Percentiles rank a stretch among this genome's conserved stretches.
Conservation (phyloP, 164 flowering plant genomes). For the Magnolia kwangsiensis region DNA sequence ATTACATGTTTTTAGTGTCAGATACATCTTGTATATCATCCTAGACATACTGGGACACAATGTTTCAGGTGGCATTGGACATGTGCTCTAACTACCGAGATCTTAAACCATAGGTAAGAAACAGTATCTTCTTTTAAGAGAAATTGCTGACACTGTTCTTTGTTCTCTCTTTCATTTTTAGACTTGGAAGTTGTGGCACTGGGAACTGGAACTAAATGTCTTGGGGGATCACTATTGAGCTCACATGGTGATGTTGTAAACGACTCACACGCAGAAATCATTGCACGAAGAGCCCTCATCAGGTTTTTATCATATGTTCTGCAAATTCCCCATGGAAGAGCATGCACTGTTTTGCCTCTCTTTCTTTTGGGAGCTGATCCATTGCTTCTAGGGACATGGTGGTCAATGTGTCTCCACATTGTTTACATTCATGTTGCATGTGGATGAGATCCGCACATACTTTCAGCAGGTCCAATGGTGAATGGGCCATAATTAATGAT, state of each 20-base stretch:
- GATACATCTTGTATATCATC: too few relatives aligned
- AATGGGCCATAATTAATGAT: too few relatives aligned
- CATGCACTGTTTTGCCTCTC: background rate
- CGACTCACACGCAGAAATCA: conserved; percentile 90
- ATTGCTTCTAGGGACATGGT: background rate
- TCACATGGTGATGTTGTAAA: conserved; percentile 73
- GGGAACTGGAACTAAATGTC: conserved; percentile 93
- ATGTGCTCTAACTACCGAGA: too few relatives aligned
- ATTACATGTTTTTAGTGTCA: too few relatives aligned
- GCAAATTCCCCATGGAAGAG: background rate
- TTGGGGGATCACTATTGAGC: conserved; percentile 65
- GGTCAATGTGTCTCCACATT: too few relatives aligned
- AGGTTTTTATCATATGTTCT: conserved; percentile 41
- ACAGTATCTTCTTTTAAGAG: too few relatives aligned
- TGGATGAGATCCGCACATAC: background rate
- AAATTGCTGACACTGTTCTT: background rate
- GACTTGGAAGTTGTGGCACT: conserved; percentile 76
- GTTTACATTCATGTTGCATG: background rate
- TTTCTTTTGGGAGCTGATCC: background rate
- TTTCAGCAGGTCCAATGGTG: background rate
- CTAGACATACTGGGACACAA: too few relatives aligned
- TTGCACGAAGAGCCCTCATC: conserved; percentile 78
- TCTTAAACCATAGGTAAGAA: too few relatives aligned
- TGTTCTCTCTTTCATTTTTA: conserved; percentile 18
- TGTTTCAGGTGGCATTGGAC: too few relatives aligned